Percentiles rank a stretch among this genome's conserved stretches.
phyloP scores from a whole-genome alignment of 176 grass and related monocot species.

The Neostapfia colusana region DNA sequence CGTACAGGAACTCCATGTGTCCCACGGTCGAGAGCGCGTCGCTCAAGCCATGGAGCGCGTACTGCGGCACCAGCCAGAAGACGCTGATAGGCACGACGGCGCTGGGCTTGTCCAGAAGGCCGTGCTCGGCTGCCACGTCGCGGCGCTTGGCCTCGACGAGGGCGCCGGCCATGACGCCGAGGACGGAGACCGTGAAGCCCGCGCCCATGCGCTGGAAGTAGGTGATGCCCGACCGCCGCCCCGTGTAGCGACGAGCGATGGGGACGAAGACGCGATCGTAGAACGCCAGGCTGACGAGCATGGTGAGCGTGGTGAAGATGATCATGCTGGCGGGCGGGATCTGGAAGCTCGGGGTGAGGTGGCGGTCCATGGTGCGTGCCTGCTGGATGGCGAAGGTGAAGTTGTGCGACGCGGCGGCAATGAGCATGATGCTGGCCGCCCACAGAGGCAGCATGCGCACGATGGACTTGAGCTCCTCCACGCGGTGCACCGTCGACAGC shows the following conservation, averaged over 20 bases:
- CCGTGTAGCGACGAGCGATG: conserved; percentile 44
- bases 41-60: conserved; percentile 69
- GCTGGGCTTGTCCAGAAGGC: conserved; percentile 38
- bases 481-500: conserved; percentile 70
- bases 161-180: conserved; percentile 58
- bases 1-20: conserved; percentile 86
- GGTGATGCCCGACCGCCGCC: conserved; percentile 50
- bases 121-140: conserved; percentile 47
- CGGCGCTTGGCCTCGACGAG: conserved; percentile 69
- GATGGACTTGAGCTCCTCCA: conserved; percentile 90
- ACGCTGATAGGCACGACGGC: conserved; percentile 62
- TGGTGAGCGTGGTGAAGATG: conserved; percentile 62
- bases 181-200: conserved; percentile 56
- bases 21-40: conserved; percentile 71
- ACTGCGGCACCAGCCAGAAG: conserved; percentile 87
- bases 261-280: conserved; percentile 77
- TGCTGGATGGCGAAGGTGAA: conserved; percentile 73
- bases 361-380: conserved; percentile 76
- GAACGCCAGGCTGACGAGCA: conserved; percentile 60
- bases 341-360: conserved; percentile 50
- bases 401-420: conserved; percentile 69
- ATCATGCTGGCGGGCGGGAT: conserved; percentile 69
- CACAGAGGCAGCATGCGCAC: conserved; percentile 69
- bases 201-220: conserved; percentile 89
- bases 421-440: conserved; percentile 55